A percentile compares a stretch with the other conserved stretches of the same genome.
Conservation (phyloP, 257 asterid genomes). For the Solanum commersonii region DNA sequence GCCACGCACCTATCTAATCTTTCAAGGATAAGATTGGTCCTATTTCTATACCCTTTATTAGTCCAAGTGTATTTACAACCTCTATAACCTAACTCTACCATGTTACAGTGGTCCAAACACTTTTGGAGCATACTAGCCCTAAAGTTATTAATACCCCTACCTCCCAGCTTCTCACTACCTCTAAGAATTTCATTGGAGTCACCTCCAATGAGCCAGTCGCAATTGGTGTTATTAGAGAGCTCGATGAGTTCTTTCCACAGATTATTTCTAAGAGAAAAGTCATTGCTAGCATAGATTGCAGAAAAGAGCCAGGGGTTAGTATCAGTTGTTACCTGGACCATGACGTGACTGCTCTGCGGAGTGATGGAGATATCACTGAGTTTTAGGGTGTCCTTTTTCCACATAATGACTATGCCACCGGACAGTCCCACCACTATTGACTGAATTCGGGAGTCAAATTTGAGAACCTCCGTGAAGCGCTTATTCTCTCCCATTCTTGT, state of each 20-base stretch:
- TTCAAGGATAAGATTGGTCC: background rate
- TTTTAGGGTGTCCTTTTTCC: background rate
- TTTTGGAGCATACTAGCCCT: background rate
- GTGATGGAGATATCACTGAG: background rate
- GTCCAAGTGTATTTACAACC: background rate
- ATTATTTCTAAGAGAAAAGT: background rate
- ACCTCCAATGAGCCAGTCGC: background rate
- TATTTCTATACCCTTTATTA: no score
- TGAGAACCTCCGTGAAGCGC: rapidly evolving
- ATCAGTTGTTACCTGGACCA: background rate
- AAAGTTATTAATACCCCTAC: no score
- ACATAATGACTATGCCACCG: background rate
- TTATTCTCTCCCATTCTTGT: background rate
- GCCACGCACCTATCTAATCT: background rate
- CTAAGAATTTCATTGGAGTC: background rate
- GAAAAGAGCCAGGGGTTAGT: background rate
- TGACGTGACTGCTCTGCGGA: background rate
- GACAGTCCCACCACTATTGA: background rate
- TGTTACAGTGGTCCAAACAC: background rate
- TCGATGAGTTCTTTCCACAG: background rate
- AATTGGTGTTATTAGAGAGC: no score
- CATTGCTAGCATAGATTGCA: background rate
- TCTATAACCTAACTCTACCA: background rate
- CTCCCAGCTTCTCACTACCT: background rate
- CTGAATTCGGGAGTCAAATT: background rate